Conservation (phyloP, 2,329 filamentous ascomycete genomes). For the Periconia digitata region DNA sequence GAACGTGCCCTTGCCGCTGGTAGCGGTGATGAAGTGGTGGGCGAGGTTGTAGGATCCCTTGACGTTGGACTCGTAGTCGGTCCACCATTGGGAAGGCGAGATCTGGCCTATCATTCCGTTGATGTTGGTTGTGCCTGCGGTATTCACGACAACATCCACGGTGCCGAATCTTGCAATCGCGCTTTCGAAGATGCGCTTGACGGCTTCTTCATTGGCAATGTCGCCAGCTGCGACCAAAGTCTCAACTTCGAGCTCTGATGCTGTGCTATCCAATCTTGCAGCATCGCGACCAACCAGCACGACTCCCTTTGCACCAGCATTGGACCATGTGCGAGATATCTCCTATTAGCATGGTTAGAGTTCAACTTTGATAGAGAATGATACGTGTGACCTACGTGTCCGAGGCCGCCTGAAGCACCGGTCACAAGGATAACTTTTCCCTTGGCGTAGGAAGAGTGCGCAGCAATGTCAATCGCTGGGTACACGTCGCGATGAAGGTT, state of each 20-base stretch:
- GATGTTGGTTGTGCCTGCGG: slow-evolving; percentile 15
- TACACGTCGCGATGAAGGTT: slow-evolving; percentile 22
- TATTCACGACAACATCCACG: slow-evolving; percentile 27
- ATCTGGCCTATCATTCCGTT: slow-evolving; percentile 12
- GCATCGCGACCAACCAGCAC: slow-evolving; percentile 31
- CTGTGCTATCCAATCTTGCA: slow-evolving; percentile 11
- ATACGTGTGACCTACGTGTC: slow-evolving; percentile 18
- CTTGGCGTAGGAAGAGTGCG: slow-evolving; percentile 6
- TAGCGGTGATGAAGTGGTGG: slow-evolving; percentile 23
- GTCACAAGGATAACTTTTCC: slow-evolving; percentile 26
- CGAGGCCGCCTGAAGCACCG: slow-evolving; percentile 32
- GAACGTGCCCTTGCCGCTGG: slow-evolving; percentile 21
- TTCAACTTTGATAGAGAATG: neutral
- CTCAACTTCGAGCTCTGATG: slow-evolving; percentile 8
- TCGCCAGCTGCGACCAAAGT: slow-evolving; percentile 12
- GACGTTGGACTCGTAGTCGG: slow-evolving; percentile 22
- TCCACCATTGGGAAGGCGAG: slow-evolving; percentile 20
- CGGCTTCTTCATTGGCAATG: slow-evolving; percentile 14
- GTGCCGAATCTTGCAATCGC: slow-evolving; percentile 18
- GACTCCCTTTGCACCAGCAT: slow-evolving; percentile 29
- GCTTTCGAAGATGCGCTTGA: slow-evolving; percentile 15
- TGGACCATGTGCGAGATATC: slow-evolving; percentile 29
- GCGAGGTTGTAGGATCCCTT: slow-evolving; percentile 23
- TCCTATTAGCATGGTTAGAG: slow-evolving; percentile 8
- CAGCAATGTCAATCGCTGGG: slow-evolving; percentile 17